Evolutionary conservation across 345 rosid genomes (phyloP), one percentile per base, ranked within the genome.

Genomic region (Salix brachista): DNA sequence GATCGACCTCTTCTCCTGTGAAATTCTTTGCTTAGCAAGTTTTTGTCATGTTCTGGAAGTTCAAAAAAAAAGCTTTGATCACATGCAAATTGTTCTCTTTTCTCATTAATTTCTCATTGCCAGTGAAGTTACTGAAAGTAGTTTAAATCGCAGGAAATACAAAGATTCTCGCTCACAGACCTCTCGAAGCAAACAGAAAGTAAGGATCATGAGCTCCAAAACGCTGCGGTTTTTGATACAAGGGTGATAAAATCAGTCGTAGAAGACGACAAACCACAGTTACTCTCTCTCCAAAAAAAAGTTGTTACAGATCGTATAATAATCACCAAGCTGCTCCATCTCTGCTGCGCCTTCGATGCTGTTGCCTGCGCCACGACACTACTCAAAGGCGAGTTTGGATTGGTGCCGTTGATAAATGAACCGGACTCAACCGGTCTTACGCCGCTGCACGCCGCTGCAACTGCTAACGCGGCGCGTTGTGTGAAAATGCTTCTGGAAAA

Each of bases 371-470:
- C 97, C 60, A 41, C 86, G 11, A 79, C 89, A 5, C 85, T 91
- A 65, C 34, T 91, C 79, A 85, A 80, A 80, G 92, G 98, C 6
- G 91, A 93, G 18, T 75, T 86, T 23, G 96, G 88, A 37, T 73
- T 71, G 52, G 83, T 85, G 56, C 92, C 97, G 21, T 69, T 80
- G 30, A 78, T 91, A 39, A 91, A 90, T 82, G 90, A 85, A 70
- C 69, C 75, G 34, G 86, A 81, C 11, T 74, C 34, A 3, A 44
- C 86, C 0, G 92, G 92, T 58, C 65, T 81, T 80, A 65, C 91
- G n/a, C 88, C 93, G 19, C 76, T 93, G 74, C 97, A 93, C 78
- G 68, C 78, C 19, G 97, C 97, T 13, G 92, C 95, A 7, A 87
- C 84, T 76, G 77, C 84, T 42, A 83, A 88, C 80, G 76, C 98